Evolutionary conservation across 805 yeast genomes (phyloP).

Genomic region (Lachancea waltii): DNA sequence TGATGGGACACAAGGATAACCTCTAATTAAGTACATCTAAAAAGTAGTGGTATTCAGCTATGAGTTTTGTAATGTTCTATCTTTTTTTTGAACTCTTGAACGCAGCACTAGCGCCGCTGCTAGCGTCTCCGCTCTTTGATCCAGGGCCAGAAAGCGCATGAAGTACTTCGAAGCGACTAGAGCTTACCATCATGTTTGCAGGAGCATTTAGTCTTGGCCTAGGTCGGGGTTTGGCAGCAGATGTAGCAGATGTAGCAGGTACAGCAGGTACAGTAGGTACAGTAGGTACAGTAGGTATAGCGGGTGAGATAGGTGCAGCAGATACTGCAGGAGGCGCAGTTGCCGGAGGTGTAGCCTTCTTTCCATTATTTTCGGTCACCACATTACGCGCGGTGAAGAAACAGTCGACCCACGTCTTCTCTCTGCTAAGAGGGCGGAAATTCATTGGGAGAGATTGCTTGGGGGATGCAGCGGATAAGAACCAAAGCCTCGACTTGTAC

Average conservation of each 20-base stretch:
- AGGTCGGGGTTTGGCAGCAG: slow-evolving; percentile 2
- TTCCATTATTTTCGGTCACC: slow-evolving; percentile 1
- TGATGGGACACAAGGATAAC: no score
- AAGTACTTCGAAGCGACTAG: slow-evolving; percentile 31
- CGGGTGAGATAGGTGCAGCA: no score
- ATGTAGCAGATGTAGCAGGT: not conserved
- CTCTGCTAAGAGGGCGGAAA: slow-evolving; percentile 1
- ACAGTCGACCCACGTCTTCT: slow-evolving; percentile 63
- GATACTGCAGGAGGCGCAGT: not conserved
- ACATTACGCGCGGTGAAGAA: slow-evolving; percentile 59
- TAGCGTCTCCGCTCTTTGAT: slow-evolving; percentile 18
- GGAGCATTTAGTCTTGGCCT: slow-evolving; percentile 19
- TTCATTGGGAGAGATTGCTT: slow-evolving; percentile 37
- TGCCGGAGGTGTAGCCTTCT: not conserved
- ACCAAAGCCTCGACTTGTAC: slow-evolving; percentile 48
- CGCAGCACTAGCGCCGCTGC: slow-evolving; percentile 33
- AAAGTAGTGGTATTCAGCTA: no score
- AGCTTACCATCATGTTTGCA: slow-evolving; percentile 29
- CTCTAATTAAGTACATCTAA: no score
- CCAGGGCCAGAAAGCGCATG: slow-evolving; percentile 16
- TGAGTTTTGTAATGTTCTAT: not conserved
- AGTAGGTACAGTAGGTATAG: no score
- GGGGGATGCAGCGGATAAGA: slow-evolving; percentile 37
- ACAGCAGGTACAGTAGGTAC: no score
- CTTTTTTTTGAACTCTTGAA: slow-evolving; percentile 25